Base-by-base conservation (phyloP, 768 basidiomycete genomes). In the Leucocoprinus sp. region DNA sequence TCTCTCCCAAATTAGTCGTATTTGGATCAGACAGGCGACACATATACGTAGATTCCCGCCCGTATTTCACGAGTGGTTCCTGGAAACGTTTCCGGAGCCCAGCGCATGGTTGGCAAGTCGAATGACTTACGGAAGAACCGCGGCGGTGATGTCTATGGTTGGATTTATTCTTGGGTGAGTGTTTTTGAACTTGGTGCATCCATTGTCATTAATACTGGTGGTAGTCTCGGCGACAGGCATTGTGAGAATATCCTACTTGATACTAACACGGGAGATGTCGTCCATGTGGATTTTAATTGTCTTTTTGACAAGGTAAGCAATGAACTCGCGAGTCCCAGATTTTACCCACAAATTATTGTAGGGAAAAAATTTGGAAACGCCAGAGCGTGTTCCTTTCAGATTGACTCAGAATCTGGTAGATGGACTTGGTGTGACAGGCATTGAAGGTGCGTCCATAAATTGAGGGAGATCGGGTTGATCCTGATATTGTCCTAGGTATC, bases 91-190 rank as follows among this genome's bases (percentile, higher is more conserved):
- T 65, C 93, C 96, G 0, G 96, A 99, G 55, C 96, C 96, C 0
- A 83, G 87, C 0, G 86, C 89, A 0, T 99, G 96, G 96, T 74
- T 98, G 12, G 76, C 83, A 1, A 87, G 87, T 59, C 80, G 95
- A n/a, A 62, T 90, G 54, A 71, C 79, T 1, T 99, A 93, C 58
- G 82, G 77, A 3, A 75, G 95, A 34, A 96, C 95, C 0, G 78
- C 87, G 0, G 96, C 95, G 0, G 96, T 98, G 43, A 98, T 96
- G 84, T 96, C 88, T 1, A 98, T 99, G 88, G 88, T 98, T 17
- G 96, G 96, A 8, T 95, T 88, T 56, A 92, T 99, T 34, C 70
- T 98, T 9, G 95, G 95, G 92, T 95, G 52, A 44, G 81, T n/a
- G n/a, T 12, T 12, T 43, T 18, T 29, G 14, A 38, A 6, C 37